phyloP scores from a whole-genome alignment of 164 flowering plant species.

The Nelumbo lutea region DNA sequence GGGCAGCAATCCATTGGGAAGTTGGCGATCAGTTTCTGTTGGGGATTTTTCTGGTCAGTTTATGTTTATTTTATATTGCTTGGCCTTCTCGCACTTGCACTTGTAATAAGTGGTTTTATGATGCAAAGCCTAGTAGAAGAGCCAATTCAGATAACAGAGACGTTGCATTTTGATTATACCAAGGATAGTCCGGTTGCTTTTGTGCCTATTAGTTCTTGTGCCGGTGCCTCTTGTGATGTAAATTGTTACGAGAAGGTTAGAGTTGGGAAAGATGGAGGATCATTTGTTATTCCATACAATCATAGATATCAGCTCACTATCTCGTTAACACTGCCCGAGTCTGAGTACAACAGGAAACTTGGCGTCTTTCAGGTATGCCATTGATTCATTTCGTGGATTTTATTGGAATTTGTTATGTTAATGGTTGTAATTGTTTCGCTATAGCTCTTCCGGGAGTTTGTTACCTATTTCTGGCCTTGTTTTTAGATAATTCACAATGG shows the following conservation, averaged over 20 bases:
- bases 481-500: background rate
- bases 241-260: conserved; percentile 26
- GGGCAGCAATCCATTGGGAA: conserved; percentile 28
- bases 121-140: conserved; percentile 56
- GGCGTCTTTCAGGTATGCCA: conserved; percentile 54
- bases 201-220: conserved; percentile 42
- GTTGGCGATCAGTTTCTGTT: conserved; percentile 29
- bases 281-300: conserved; percentile 41
- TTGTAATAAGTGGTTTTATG: conserved; percentile 54
- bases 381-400: background rate
- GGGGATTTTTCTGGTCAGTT: conserved; percentile 66
- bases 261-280: conserved; percentile 16
- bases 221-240: conserved; percentile 24
- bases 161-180: conserved; percentile 75
- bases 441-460: background rate
- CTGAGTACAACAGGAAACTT: conserved; percentile 54
- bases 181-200: conserved; percentile 62
- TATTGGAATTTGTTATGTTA: background rate
- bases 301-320: conserved; percentile 55
- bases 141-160: conserved; percentile 48
- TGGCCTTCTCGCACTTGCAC: conserved; percentile 42
- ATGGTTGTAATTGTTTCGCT: background rate
- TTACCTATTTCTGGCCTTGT: background rate
- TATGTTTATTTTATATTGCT: conserved; percentile 51
- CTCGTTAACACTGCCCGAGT: conserved; percentile 64